phyloP scores from a whole-genome alignment of 441 rosid species.

The Raphanus hybrid region DNA sequence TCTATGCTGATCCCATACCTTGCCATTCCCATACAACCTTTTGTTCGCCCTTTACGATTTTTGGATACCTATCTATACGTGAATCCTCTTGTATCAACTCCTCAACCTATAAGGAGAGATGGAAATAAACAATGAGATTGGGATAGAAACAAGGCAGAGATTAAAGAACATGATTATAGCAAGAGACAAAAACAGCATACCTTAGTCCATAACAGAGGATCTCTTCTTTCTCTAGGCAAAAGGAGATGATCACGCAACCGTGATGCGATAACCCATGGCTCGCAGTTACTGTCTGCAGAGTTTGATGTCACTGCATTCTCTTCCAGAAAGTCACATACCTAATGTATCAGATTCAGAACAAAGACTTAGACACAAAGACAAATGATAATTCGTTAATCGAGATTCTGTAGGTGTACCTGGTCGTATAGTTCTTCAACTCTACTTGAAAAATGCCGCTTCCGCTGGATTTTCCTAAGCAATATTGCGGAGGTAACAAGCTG shows the following conservation, averaged over 20 bases:
- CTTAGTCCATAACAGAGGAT: conserved; percentile 79
- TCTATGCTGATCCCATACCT: conserved; percentile 50
- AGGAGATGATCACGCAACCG: conserved; percentile 87
- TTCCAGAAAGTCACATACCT: conserved; percentile 90
- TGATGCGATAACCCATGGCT: conserved; percentile 89
- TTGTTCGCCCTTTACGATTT: conserved; percentile 87
- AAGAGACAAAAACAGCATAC: conserved; percentile 38
- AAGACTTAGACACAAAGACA: background rate
- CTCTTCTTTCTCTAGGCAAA: conserved; percentile 85
- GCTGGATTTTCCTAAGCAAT: conserved; percentile 52
- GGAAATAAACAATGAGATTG: background rate
- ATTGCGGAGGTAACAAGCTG: conserved; percentile 65
- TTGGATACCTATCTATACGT: conserved; percentile 81
- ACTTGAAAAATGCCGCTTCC: conserved; percentile 47
- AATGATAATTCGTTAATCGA: conserved; percentile 4
- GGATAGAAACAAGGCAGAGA: background rate
- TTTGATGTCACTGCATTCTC: conserved; percentile 75
- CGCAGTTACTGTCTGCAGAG: conserved; percentile 51
- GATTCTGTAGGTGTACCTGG: conserved; percentile 57
- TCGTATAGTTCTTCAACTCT: conserved; percentile 73
- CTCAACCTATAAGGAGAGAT: conserved; percentile 62
- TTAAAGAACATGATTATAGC: background rate
- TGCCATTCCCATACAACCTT: conserved; percentile 99
- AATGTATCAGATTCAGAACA: conserved; percentile 7
- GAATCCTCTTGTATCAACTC: conserved; percentile 87